Base-by-base conservation (phyloP, 2,329 filamentous ascomycete species). In the Trichothecium roseum region DNA sequence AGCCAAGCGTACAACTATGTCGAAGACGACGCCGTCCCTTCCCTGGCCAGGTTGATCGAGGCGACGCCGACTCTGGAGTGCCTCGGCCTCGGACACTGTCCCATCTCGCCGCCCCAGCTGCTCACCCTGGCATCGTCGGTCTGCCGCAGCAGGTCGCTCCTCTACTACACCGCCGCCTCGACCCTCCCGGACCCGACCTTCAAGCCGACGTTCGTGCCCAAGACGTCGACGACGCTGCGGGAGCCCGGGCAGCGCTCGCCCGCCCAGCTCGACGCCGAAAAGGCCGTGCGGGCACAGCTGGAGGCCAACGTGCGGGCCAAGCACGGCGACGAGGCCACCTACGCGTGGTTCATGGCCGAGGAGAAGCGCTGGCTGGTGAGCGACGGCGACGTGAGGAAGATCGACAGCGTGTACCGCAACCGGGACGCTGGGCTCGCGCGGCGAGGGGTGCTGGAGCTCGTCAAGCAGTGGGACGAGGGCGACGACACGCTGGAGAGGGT, bases 1-100 rank as follows among this genome's bases (percentile, higher is more conserved):
- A 51, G 51, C 20, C 56, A 59, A 45, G 60, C 60, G 18, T 69
- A 63, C 51, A 70, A 69, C 40, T 69, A 57, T 48, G 52, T 69
- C 29, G 57, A 60, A 18, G 61, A 65, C 38, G 50, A 29, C 5
- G 50, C 53, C 14, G 48, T 59, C 3, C 40, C 48, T 3, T 43
- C 54, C 16, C 49, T 69, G 8, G 40, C 45, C 26, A 40, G 45
- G 12, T 44, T 69, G 14, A 39, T 68, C 34, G 41, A 40, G 12
- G 45, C 47, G 4, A 48, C 51, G 14, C 43, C 50, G 8, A 40
- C 40, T 8, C 49, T 70, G 6, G 45, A 56, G 18, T 67, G 63
- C 39, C 46, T 70, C 28, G 63, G 62, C 40, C 52, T 69, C 26
- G 55, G 57, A 6, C 53, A 58, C 37, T 64, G 50, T 39, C 50